These are phyloP conservation scores for Canavalia ensiformis DNA, from an alignment of 306 rosid species.

Conservation along the genomic window DNA sequence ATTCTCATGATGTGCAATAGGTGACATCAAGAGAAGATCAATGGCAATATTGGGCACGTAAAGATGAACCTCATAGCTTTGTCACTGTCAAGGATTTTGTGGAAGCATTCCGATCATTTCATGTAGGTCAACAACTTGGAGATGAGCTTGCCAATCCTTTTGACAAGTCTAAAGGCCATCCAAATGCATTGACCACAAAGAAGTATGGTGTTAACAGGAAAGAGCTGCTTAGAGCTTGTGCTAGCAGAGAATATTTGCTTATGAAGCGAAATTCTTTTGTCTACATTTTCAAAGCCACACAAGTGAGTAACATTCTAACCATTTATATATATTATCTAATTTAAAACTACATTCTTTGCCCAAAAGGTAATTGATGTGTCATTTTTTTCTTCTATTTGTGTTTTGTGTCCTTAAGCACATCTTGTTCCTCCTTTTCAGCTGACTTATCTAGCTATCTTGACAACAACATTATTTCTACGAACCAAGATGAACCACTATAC, in stretches of 20 bases:
- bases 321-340: background rate
- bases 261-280: constrained; percentile 87
- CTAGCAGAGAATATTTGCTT: constrained; percentile 77
- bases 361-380: too few relatives aligned
- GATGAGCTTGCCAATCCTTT: constrained; percentile 75
- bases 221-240: constrained; percentile 75
- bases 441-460: constrained; percentile 57
- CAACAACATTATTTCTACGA: constrained; percentile 68
- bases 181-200: constrained; percentile 67
- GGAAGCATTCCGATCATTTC: constrained; percentile 73
- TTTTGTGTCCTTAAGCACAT: background rate
- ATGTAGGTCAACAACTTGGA: constrained; percentile 64
- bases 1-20: constrained; percentile 18
- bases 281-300: constrained; percentile 72
- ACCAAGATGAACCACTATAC: constrained; percentile 60
- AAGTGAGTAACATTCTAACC: constrained; percentile 57
- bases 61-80: constrained; percentile 72
- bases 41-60: constrained; percentile 79
- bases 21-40: constrained; percentile 73
- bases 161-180: constrained; percentile 68
- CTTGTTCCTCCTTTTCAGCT: constrained; percentile 55
- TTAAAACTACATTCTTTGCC: background rate
- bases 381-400: too few relatives aligned
- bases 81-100: constrained; percentile 68
- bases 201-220: constrained; percentile 71